phyloP scores from a whole-genome alignment of 2,329 filamentous ascomycete species.

The Colletotrichum acutatum region DNA sequence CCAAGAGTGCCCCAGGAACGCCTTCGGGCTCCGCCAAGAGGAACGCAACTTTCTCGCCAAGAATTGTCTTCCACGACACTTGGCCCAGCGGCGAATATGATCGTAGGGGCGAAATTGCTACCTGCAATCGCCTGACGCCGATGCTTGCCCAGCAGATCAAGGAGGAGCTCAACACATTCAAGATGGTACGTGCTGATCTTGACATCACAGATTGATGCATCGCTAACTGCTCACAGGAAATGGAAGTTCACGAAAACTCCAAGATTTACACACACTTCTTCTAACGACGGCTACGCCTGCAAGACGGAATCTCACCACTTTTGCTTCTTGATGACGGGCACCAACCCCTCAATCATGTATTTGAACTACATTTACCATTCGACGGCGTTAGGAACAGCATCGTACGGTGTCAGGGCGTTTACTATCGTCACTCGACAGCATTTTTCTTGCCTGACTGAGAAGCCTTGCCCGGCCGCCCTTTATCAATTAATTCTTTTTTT shows the following conservation, averaged over 20 bases:
- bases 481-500: constrained; percentile 46
- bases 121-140: constrained; percentile 96
- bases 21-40: constrained; percentile 74
- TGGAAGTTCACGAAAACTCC: constrained; percentile 99
- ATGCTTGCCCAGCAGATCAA: constrained; percentile 99
- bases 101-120: constrained; percentile 93
- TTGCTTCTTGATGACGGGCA: constrained; percentile 41
- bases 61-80: constrained; percentile 94
- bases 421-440: constrained; percentile 44
- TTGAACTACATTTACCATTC: constrained; percentile 59
- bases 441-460: constrained; percentile 26
- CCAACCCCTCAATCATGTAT: constrained; percentile 57
- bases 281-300: constrained; percentile 66
- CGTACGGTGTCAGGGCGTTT: constrained; percentile 68
- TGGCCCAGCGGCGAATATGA: constrained; percentile 98
- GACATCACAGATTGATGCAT: background rate
- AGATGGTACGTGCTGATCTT: constrained; percentile 78
- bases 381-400: constrained; percentile 67
- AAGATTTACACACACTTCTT: constrained; percentile 99
- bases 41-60: constrained; percentile 84
- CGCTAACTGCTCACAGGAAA: constrained; percentile 78
- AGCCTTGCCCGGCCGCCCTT: constrained; percentile 38
- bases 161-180: constrained; percentile 98
- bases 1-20: constrained; percentile 83
- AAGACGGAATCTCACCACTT: constrained; percentile 42